phyloP scores from a whole-genome alignment of 2,329 filamentous ascomycete genomes.

The Phaeosphaeria sp. region DNA sequence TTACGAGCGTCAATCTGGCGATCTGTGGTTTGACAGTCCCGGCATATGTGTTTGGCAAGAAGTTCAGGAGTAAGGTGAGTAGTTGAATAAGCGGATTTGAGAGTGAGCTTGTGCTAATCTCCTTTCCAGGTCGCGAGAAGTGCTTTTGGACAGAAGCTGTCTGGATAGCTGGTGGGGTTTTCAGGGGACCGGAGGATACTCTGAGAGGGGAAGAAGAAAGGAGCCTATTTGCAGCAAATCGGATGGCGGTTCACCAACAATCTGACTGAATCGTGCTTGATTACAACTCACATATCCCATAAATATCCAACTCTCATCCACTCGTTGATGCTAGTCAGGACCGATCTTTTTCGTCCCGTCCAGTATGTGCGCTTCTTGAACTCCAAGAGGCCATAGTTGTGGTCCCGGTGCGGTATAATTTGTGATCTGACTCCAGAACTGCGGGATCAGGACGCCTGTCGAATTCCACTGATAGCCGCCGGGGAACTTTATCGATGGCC shows the following conservation, averaged over 20 bases:
- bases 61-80: conserved; percentile 33
- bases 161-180: conserved; percentile 3
- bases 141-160: conserved; percentile 25
- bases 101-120: background rate
- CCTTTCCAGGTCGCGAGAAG: conserved; percentile 24
- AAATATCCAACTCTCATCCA: background rate
- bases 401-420: conserved; percentile 37
- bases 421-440: conserved; percentile 16
- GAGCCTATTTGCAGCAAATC: no score
- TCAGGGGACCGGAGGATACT: no score
- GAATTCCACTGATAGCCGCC: conserved; percentile 43
- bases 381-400: conserved; percentile 25
- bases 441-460: conserved; percentile 42
- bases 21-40: conserved; percentile 79
- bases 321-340: conserved; percentile 1
- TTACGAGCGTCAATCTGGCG: conserved; percentile 74
- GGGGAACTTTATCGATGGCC: conserved; percentile 48
- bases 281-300: background rate
- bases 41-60: conserved; percentile 56
- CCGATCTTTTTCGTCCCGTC: conserved; percentile 13
- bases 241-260: no score
- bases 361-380: conserved; percentile 16
- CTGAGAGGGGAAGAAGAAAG: no score
- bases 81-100: background rate
- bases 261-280: no score